Percentiles rank a stretch among this genome's conserved stretches.
phyloP scores from a whole-genome alignment of 495 filamentous ascomycete species.

The Haplographium delicatum region DNA sequence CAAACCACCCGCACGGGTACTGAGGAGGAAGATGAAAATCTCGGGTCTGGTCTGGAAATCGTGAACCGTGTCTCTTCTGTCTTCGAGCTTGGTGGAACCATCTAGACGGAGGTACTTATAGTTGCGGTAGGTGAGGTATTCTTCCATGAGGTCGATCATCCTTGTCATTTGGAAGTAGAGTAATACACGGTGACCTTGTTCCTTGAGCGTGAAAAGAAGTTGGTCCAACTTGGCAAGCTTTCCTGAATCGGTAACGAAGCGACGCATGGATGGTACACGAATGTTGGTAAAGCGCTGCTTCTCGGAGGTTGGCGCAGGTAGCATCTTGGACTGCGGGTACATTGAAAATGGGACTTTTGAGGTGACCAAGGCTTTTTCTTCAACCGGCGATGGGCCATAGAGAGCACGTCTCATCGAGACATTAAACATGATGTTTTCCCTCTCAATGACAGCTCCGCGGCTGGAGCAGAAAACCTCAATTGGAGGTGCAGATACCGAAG shows the following conservation, averaged over 20 bases:
- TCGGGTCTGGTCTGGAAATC: slow-evolving; percentile 92
- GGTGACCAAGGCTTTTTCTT: slow-evolving; percentile 70
- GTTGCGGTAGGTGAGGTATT: slow-evolving; percentile 96
- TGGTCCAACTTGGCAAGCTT: slow-evolving; percentile 91
- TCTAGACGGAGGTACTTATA: slow-evolving; percentile 97
- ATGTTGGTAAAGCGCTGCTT: slow-evolving; percentile 85
- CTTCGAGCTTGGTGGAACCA: slow-evolving; percentile 96
- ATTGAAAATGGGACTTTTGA: slow-evolving; percentile 57
- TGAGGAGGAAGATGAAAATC: slow-evolving; percentile 94
- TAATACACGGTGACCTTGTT: slow-evolving; percentile 87
- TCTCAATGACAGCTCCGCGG: slow-evolving; percentile 59
- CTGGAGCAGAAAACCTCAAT: slow-evolving; percentile 73
- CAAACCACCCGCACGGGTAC: slow-evolving; percentile 92
- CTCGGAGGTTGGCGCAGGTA: slow-evolving; percentile 71
- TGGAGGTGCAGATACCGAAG: slow-evolving; percentile 78
- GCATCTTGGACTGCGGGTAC: slow-evolving; percentile 58
- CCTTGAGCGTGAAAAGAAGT: slow-evolving; percentile 81
- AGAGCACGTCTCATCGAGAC: slow-evolving; percentile 64
- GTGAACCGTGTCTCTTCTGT: slow-evolving; percentile 90
- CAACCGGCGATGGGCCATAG: slow-evolving; percentile 56
- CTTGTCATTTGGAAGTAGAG: slow-evolving; percentile 99
- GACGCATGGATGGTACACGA: slow-evolving; percentile 93
- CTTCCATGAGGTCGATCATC: slow-evolving; percentile 99
- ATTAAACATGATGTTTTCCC: slow-evolving; percentile 75
- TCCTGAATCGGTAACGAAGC: slow-evolving; percentile 96